A percentile compares a stretch with the other conserved stretches of the same genome.
Evolutionary conservation across 78 protist genomes (phyloP).

Genomic region (Dictyostelium intermedium): DNA sequence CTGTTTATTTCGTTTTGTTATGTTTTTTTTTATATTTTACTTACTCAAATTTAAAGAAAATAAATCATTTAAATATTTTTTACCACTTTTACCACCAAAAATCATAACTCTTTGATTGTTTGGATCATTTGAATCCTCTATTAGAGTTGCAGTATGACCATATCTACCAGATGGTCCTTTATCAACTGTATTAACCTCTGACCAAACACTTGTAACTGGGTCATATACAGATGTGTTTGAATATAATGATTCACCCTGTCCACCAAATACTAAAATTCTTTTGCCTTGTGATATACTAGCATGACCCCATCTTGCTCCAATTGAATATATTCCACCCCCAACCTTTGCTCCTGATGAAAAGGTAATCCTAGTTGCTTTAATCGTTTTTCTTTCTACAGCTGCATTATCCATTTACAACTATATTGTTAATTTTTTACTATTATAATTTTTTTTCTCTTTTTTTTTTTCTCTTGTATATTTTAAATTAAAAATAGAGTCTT

Average conservation of each 20-base stretch:
- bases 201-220: constrained; percentile 58
- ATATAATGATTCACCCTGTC: constrained; percentile 53
- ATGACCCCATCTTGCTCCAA: constrained; percentile 80
- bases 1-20: neutral
- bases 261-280: constrained; percentile 50
- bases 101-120: constrained; percentile 10
- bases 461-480: neutral
- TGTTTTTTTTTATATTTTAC: neutral
- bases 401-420: neutral
- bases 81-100: constrained; percentile 55
- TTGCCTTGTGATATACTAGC: constrained; percentile 32
- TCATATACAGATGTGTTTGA: constrained; percentile 45
- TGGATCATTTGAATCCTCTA: neutral
- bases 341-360: constrained; percentile 48
- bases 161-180: constrained; percentile 73
- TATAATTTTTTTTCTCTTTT: neutral
- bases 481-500: neutral
- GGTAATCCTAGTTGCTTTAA: constrained; percentile 50
- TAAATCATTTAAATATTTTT: constrained; percentile 59
- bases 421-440: neutral
- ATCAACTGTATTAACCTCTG: constrained; percentile 51
- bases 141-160: constrained; percentile 55
- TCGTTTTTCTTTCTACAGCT: neutral
- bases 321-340: constrained; percentile 48
- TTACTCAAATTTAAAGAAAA: constrained; percentile 45